Evolutionary conservation across 192 early-diverging fungal species (phyloP).

Genomic region (Haplosporangium gracile): DNA sequence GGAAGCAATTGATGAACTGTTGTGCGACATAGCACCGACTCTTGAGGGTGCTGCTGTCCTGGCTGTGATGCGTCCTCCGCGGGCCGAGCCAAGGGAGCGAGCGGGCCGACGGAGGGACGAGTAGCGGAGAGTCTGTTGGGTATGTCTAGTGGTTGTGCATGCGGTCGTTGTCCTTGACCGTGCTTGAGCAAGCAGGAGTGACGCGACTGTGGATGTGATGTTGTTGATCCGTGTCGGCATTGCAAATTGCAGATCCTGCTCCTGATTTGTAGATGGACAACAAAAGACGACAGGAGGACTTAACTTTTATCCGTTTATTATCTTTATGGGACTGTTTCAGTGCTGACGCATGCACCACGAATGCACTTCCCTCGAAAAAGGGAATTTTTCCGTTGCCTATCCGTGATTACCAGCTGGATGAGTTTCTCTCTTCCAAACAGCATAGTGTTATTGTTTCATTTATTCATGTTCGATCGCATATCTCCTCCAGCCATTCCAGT

Average conservation of each 20-base stretch:
- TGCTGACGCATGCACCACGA: neutral
- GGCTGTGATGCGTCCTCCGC: constrained; percentile 34
- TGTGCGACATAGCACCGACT: constrained; percentile 3
- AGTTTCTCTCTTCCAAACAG: no score
- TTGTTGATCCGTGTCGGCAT: constrained; percentile 4
- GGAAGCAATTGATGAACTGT: neutral
- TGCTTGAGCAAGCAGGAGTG: neutral
- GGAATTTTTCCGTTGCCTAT: neutral
- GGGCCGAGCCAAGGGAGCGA: neutral
- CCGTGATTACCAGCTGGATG: no score
- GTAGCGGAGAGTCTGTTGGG: neutral
- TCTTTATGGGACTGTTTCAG: neutral
- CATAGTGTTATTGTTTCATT: no score
- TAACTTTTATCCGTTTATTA: neutral
- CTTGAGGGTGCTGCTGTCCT: constrained; percentile 29
- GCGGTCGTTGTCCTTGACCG: constrained; percentile 13
- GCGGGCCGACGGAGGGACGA: constrained; percentile 36
- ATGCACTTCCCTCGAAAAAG: neutral
- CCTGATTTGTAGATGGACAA: neutral
- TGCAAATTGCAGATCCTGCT: neutral
- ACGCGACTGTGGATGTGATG: neutral
- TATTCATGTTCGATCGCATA: no score
- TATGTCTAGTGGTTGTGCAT: neutral
- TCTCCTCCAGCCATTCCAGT: no score
- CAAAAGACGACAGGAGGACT: neutral